Evolutionary conservation across 257 asterid genomes (phyloP).

Genomic region (Solanum piurae): DNA sequence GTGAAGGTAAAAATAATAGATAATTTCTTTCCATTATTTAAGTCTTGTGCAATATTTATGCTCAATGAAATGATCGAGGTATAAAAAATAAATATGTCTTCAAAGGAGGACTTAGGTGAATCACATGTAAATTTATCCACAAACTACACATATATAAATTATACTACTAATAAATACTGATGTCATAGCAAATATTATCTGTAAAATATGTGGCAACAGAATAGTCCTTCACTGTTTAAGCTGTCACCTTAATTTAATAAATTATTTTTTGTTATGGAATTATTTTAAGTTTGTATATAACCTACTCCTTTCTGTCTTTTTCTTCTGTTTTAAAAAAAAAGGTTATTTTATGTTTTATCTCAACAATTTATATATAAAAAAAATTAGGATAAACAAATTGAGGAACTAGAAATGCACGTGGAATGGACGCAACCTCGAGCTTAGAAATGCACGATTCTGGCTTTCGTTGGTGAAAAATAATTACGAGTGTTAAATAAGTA

Average conservation of each 20-base stretch:
- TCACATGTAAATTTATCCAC: background rate
- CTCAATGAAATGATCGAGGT: background rate
- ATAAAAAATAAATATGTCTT: too few relatives aligned
- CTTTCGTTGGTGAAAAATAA: too few relatives aligned
- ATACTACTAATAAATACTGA: background rate
- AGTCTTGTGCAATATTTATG: background rate
- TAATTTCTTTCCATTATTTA: too few relatives aligned
- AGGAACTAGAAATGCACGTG: background rate
- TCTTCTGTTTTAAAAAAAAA: background rate
- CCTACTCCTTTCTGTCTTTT: background rate
- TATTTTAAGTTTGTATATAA: background rate
- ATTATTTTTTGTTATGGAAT: background rate
- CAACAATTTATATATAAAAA: background rate
- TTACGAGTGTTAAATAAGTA: too few relatives aligned
- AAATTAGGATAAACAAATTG: background rate
- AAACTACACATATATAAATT: background rate
- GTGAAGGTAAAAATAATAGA: background rate
- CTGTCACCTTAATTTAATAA: background rate
- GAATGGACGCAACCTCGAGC: too few relatives aligned
- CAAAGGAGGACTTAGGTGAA: background rate
- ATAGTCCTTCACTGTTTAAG: background rate
- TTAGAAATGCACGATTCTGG: too few relatives aligned
- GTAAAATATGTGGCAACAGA: background rate
- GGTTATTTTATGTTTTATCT: background rate
- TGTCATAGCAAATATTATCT: background rate